A percentile compares a stretch with the other conserved stretches of the same genome.
These are phyloP conservation scores for Glycine tomentella DNA, from an alignment of 306 rosid genomes.

Conservation along the genomic window DNA sequence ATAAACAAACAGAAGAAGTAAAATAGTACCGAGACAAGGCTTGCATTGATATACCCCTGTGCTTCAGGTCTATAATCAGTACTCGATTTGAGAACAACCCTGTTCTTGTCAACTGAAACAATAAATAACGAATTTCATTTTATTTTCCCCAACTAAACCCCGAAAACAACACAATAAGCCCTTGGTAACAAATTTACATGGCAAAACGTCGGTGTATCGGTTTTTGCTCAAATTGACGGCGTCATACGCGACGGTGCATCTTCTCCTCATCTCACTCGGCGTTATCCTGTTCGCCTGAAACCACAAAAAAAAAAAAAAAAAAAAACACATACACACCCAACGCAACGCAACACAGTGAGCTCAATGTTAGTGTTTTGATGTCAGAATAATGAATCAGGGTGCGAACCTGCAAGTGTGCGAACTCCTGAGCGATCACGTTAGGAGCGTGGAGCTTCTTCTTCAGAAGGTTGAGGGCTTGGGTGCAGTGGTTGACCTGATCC, in stretches of 20 bases:
- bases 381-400: not conserved
- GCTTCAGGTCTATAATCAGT: slow-evolving; percentile 86
- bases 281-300: slow-evolving; percentile 74
- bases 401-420: slow-evolving; percentile 68
- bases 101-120: slow-evolving; percentile 74
- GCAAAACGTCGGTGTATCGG: slow-evolving; percentile 77
- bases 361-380: not conserved
- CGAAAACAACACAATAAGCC: slow-evolving; percentile 15
- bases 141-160: not conserved
- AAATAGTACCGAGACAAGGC: slow-evolving; percentile 68
- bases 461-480: slow-evolving; percentile 65
- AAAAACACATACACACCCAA: too few relatives aligned
- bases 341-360: not conserved
- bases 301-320: too few relatives aligned
- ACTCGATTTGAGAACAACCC: slow-evolving; percentile 75
- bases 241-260: slow-evolving; percentile 71
- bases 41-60: slow-evolving; percentile 89
- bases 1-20: slow-evolving; percentile 15
- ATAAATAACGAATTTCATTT: slow-evolving; percentile 5
- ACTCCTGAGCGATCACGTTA: slow-evolving; percentile 66
- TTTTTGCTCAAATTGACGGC: slow-evolving; percentile 75
- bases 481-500: slow-evolving; percentile 72
- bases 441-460: slow-evolving; percentile 65
- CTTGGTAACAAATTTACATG: slow-evolving; percentile 61
- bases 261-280: slow-evolving; percentile 63